A percentile compares a stretch with the other conserved stretches of the same genome.
These are phyloP conservation scores for Akanthomyces muscarius DNA, from an alignment of 2,329 filamentous ascomycete species.

Conservation along the genomic window DNA sequence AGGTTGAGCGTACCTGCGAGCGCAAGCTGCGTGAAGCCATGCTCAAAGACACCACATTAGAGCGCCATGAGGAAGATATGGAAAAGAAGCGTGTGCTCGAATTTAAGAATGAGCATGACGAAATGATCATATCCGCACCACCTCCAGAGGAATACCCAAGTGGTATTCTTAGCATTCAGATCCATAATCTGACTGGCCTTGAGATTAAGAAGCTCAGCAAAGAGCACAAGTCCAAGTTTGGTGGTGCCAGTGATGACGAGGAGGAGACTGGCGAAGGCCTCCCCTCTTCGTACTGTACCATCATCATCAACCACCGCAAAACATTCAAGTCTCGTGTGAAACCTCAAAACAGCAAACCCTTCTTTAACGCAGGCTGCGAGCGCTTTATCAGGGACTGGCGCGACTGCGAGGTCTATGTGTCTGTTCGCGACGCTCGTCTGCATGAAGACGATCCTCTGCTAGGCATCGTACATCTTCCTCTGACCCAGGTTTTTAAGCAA, in stretches of 20 bases:
- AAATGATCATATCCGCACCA: slow-evolving; percentile 64
- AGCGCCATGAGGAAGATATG: slow-evolving; percentile 57
- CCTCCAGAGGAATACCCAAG: slow-evolving; percentile 59
- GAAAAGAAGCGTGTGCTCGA: slow-evolving; percentile 66
- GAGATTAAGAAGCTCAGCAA: slow-evolving; percentile 59
- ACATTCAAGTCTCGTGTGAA: slow-evolving; percentile 69
- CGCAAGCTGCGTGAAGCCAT: slow-evolving; percentile 62
- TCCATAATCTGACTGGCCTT: slow-evolving; percentile 69
- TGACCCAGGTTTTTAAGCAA: slow-evolving; percentile 57
- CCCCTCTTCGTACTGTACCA: slow-evolving; percentile 67
- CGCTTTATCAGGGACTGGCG: slow-evolving; percentile 67
- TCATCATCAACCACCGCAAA: slow-evolving; percentile 70
- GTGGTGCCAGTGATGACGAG: slow-evolving; percentile 48
- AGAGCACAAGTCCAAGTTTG: slow-evolving; percentile 42
- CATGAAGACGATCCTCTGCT: slow-evolving; percentile 67
- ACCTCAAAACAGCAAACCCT: slow-evolving; percentile 72
- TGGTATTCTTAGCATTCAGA: slow-evolving; percentile 65
- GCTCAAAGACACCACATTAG: slow-evolving; percentile 39
- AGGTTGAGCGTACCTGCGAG: slow-evolving; percentile 51
- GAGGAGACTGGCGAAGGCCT: slow-evolving; percentile 62
- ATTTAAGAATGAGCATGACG: slow-evolving; percentile 55
- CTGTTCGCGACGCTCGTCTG: slow-evolving; percentile 62
- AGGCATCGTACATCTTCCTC: slow-evolving; percentile 65
- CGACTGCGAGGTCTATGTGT: slow-evolving; percentile 62
- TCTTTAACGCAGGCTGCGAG: slow-evolving; percentile 74